Evolutionary conservation across 176 grass and related monocot genomes (phyloP).

Genomic region (Miscanthus lutarioriparius): DNA sequence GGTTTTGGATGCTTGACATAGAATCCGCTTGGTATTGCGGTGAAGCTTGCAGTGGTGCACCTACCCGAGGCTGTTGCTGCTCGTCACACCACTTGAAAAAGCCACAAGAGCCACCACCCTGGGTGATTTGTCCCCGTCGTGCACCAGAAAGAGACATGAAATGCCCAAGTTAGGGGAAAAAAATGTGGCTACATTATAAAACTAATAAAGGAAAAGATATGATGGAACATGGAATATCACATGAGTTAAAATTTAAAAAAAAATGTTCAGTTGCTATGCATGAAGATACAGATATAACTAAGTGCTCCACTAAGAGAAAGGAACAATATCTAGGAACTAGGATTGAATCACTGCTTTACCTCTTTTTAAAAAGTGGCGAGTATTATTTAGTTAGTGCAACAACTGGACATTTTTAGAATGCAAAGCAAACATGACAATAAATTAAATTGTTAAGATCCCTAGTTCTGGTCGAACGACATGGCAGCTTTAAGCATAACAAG

Average conservation of each 20-base stretch:
- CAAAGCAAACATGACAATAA: background rate
- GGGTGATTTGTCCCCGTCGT: conserved; percentile 22
- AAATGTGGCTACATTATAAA: conserved; percentile 18
- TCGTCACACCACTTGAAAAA: conserved; percentile 81
- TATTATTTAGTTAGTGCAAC: background rate
- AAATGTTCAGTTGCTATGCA: conserved; percentile 29
- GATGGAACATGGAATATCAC: conserved; percentile 27
- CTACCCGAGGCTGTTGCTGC: conserved; percentile 32
- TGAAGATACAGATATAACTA: conserved; percentile 25
- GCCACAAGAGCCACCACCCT: conserved; percentile 63
- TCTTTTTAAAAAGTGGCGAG: background rate
- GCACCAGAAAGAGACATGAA: conserved; percentile 27
- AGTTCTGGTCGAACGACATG: background rate
- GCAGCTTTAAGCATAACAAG: background rate
- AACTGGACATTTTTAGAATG: background rate
- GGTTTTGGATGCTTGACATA: conserved; percentile 39
- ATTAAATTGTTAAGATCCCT: background rate
- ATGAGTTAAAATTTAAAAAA: background rate
- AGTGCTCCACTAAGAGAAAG: conserved; percentile 47
- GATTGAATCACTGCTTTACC: background rate
- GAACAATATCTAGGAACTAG: conserved; percentile 33
- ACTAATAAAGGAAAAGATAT: conserved; percentile 24
- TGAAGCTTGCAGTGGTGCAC: conserved; percentile 41
- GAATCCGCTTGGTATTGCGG: conserved; percentile 18
- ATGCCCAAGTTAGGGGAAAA: conserved; percentile 28